A percentile compares a stretch with the other conserved stretches of the same genome.
Evolutionary conservation across 2,329 filamentous ascomycete species (phyloP).

Genomic region (Graphium sp.): DNA sequence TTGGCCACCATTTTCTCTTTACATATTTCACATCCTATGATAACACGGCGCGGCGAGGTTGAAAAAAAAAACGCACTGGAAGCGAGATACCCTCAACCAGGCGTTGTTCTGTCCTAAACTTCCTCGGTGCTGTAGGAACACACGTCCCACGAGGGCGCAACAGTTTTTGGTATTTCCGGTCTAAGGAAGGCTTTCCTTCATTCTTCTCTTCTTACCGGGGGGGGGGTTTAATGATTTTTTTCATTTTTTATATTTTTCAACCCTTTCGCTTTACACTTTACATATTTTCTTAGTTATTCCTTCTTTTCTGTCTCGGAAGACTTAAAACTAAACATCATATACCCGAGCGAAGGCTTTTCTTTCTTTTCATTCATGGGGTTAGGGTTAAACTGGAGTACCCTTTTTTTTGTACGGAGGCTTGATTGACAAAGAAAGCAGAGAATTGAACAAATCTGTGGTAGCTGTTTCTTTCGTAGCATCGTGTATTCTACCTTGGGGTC

Average conservation of each 20-base stretch:
- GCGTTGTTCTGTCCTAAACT: neutral
- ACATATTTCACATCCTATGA: no score
- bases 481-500: no score
- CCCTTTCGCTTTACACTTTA: no score
- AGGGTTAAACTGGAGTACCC: constrained; percentile 1
- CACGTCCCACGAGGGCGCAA: no score
- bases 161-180: no score
- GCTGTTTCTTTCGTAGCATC: constrained; percentile 2
- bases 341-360: no score
- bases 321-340: no score
- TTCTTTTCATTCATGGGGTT: constrained; percentile 6
- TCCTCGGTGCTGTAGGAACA: no score
- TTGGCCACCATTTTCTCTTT: no score
- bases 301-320: constrained; percentile 6
- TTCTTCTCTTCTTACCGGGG: neutral
- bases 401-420: constrained; percentile 2
- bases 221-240: constrained; percentile 2
- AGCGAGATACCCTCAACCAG: neutral
- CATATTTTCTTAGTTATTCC: constrained; percentile 5
- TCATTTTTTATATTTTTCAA: constrained; percentile 1
- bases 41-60: no score
- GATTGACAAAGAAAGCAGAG: no score
- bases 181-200: neutral
- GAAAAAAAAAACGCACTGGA: no score
- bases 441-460: neutral